Base-by-base conservation (phyloP, 305 asterid genomes). In the Solanum hybrid region DNA sequence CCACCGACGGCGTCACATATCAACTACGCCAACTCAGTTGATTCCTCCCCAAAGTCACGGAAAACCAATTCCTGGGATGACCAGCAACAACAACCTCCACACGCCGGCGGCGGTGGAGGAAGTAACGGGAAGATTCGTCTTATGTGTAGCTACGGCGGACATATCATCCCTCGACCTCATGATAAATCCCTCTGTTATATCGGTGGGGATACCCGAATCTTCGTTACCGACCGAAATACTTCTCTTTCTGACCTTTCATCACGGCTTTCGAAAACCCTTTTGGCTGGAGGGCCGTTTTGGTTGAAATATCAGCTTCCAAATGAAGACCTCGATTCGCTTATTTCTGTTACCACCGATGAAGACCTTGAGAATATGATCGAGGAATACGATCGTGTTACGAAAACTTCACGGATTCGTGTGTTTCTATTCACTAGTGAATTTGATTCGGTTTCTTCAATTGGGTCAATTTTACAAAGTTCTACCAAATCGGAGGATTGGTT, bases 91-190 rank as follows among this genome's bases (percentile, higher is more conserved):
- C 93, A 31, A 77, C 93, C 89, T 4, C 93, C 91, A 85, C 91
- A 89, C 88, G 80, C 93, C 90, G 22, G 90, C 89, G 46, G 85
- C 34, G 12, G 90, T 36, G 51, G 91, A 89, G 28, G 92, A 73
- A 28, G 35, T 26, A 73, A 73, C 11, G 18, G 39, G 89, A 96
- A 95, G 89, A 93, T 97, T 91, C 99, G 98, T 14, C 93, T 97
- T 26, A 96, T 97, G 98, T 96, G 98, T 93, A 97, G 99, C 92
- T 97, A 95, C 79, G 97, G 96, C 67, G 98, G 99, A 6, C 98
- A 96, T 91, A 97, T 97, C 90, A 92, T 97, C 88, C 99, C 99
- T 79, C 96, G 99, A 28, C 99, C 99, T 9, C 98, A 95, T 92
- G 98, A 97, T 86, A 97, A 96, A 91, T 90, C 95, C 14, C 96